Evolutionary conservation across 345 rosid genomes (phyloP).

Genomic region (Citrus sp.): DNA sequence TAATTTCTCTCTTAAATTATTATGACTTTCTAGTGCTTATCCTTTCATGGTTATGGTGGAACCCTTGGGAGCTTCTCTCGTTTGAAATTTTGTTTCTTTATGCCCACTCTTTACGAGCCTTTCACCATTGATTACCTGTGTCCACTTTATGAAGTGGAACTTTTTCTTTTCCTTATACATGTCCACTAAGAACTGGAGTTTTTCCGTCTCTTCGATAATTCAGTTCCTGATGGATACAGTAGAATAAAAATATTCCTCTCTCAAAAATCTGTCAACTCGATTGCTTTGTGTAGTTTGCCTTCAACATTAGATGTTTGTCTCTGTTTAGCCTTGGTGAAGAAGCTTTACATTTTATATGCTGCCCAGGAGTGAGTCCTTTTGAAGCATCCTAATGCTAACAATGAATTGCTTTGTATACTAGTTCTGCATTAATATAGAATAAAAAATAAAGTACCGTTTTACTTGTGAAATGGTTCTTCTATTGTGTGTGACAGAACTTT

Average conservation of each 20-base stretch:
- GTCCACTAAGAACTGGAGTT: neutral
- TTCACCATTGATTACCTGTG: neutral
- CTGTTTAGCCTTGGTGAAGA: conserved; percentile 6
- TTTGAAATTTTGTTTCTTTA: conserved; percentile 4
- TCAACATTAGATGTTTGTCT: neutral
- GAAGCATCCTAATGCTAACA: neutral
- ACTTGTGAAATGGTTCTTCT: neutral
- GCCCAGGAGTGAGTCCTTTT: neutral
- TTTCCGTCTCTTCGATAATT: conserved; percentile 12
- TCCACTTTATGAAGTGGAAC: conserved; percentile 12
- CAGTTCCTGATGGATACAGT: neutral
- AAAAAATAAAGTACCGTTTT: neutral
- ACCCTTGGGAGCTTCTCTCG: conserved; percentile 13
- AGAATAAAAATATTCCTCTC: neutral
- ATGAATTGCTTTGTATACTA: neutral
- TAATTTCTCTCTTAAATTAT: conserved; percentile 19
- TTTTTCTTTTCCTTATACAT: conserved; percentile 13
- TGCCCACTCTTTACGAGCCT: neutral
- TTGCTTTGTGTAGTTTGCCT: neutral
- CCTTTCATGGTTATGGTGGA: conserved; percentile 13
- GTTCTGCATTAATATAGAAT: neutral
- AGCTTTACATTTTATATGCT: conserved; percentile 11
- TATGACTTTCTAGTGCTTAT: neutral
- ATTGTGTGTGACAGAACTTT: neutral
- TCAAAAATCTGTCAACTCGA: neutral